Evolutionary conservation across 257 asterid genomes (phyloP), one percentile per base, ranked within the genome.

Genomic region (Solanum etuberosum): DNA sequence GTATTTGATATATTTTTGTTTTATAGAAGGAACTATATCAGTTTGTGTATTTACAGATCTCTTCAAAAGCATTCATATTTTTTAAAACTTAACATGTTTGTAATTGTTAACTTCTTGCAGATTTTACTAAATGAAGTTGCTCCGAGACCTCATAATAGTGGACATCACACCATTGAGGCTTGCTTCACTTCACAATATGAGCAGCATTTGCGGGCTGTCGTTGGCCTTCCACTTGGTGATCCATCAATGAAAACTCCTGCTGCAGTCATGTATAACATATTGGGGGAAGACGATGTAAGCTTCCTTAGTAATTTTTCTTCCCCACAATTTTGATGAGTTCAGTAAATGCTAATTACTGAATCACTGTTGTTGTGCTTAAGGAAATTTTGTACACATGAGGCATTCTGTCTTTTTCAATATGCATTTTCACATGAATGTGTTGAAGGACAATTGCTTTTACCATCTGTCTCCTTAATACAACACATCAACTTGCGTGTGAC

Each of bases 121-220:
- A 91, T 97, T 89, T 93, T 97, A 81, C 91, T 97, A 51, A 96
- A 97, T 89, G 99, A 97, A 93, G 98, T 97, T 88, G 99, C 99
- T 51, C 99, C 99, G 9, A 92, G 99, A 90, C 99, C 99, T 91
- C 99, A 97, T 87, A 97, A 97, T 83, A 97, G 99, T 88, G 99
- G 99, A 73, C 98, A 97, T 86, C 99, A 97, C 61, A 95, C 99
- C 11, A 97, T 96, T 74, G 99, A 96, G 90, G 88, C 98, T 65
- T 95, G 98, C 91, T 95, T 90, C 78, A 94, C 99, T 74, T 97
- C 99, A 46, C 99, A 97, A 88, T 97, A 34, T 34, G 99, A 97
- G 98, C 99, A 96, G 89, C 99, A 96, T 85, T 92, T 96, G 89
- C 93, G 98, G 84, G 98, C 99, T 89, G 98, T 96, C 86, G 89